Percentiles rank a stretch among this genome's conserved stretches.
phyloP scores from a whole-genome alignment of 1,284 basidiomycete genomes.

The Omphalotus olearius region DNA sequence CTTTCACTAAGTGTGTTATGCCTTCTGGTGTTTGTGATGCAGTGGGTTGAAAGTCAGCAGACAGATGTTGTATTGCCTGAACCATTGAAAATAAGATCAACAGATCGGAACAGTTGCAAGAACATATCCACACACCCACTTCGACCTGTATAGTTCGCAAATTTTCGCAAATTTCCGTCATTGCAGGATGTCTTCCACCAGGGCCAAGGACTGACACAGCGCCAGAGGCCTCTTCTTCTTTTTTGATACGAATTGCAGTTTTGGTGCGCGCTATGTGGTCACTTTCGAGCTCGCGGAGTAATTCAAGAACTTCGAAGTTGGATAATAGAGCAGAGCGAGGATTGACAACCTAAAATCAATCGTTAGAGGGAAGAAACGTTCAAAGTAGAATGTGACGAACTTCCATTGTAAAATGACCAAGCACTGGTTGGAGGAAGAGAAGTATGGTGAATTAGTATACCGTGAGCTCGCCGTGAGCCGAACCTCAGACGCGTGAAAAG shows the following conservation, averaged over 20 bases:
- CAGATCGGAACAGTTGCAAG: background rate
- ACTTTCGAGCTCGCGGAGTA: slow-evolving; percentile 74
- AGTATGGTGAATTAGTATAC: too few species aligned
- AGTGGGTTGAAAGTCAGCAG: slow-evolving; percentile 69
- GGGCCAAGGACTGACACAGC: slow-evolving; percentile 21
- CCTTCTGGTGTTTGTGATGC: slow-evolving; percentile 60
- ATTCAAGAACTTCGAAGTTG: slow-evolving; percentile 81
- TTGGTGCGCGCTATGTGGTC: slow-evolving; percentile 67
- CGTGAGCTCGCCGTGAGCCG: too few species aligned
- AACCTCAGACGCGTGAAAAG: too few species aligned
- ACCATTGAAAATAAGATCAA: background rate
- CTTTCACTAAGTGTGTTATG: slow-evolving; percentile 63
- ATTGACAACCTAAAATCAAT: slow-evolving; percentile 61
- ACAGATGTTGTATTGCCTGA: slow-evolving; percentile 81
- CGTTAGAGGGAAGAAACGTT: slow-evolving; percentile 8
- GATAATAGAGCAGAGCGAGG: slow-evolving; percentile 76
- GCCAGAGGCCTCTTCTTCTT: slow-evolving; percentile 56
- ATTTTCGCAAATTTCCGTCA: slow-evolving; percentile 69
- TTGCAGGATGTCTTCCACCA: slow-evolving; percentile 29
- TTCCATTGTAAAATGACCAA: slow-evolving; percentile 24
- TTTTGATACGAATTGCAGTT: slow-evolving; percentile 62
- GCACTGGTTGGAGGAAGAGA: too few species aligned
- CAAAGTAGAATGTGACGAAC: slow-evolving; percentile 19
- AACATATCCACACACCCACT: slow-evolving; percentile 38
- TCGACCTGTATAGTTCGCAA: slow-evolving; percentile 87